phyloP scores from a whole-genome alignment of 805 yeast genomes.

The Monosporozyma solicola region DNA sequence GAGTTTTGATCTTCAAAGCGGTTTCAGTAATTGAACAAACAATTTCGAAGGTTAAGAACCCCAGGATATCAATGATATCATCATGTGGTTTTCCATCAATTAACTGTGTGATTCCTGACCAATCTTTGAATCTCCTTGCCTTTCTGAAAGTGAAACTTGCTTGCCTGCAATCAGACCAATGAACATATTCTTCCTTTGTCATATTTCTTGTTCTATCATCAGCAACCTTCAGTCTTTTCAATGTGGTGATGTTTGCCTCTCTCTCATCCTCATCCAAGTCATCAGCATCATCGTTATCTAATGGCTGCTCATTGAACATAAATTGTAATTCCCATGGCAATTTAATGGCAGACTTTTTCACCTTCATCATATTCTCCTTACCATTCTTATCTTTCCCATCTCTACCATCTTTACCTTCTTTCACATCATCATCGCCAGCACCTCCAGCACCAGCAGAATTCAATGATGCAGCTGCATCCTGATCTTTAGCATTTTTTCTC shows the following conservation, averaged over 20 bases:
- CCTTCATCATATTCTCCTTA: constrained; percentile 39
- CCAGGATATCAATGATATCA: constrained; percentile 91
- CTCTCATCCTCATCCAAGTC: constrained; percentile 80
- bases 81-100: constrained; percentile 91
- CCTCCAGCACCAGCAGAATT: constrained; percentile 38
- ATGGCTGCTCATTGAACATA: constrained; percentile 86
- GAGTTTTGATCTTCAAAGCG: constrained; percentile 70
- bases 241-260: constrained; percentile 81
- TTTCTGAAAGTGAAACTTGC: constrained; percentile 94
- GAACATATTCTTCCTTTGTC: constrained; percentile 97
- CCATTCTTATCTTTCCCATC: constrained; percentile 35
- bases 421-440: constrained; percentile 31
- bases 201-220: constrained; percentile 88
- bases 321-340: constrained; percentile 94
- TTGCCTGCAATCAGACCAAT: constrained; percentile 98
- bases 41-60: constrained; percentile 91
- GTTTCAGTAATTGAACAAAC: constrained; percentile 91
- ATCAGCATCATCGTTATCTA: constrained; percentile 56
- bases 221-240: constrained; percentile 80
- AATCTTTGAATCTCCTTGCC: constrained; percentile 87
- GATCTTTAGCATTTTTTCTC: constrained; percentile 68
- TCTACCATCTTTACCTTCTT: constrained; percentile 13
- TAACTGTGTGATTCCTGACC: constrained; percentile 82
- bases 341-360: constrained; percentile 68
- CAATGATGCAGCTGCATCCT: constrained; percentile 48